phyloP scores from a whole-genome alignment of 352 stramenopile genomes.

The Phytophthora melonis region DNA sequence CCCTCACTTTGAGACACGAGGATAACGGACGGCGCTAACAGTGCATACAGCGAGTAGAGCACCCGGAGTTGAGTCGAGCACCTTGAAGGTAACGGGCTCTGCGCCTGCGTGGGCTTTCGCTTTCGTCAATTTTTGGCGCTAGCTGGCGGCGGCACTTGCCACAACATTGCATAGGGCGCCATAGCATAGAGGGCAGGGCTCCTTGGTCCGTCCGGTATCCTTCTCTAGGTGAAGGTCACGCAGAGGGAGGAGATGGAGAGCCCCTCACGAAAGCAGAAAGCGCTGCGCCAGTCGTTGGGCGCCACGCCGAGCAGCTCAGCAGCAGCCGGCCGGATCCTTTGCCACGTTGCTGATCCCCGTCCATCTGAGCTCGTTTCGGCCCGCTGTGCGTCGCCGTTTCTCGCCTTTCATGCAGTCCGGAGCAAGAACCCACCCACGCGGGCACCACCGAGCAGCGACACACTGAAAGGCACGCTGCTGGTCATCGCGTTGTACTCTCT shows the following conservation, averaged over 20 bases:
- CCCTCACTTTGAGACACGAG: conserved; percentile 23
- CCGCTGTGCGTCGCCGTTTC: conserved; percentile 16
- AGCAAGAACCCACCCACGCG: not conserved
- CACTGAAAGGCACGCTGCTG: not conserved
- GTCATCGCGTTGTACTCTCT: not conserved
- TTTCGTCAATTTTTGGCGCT: conserved; percentile 8
- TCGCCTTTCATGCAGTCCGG: conserved; percentile 20
- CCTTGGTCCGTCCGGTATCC: too few species aligned
- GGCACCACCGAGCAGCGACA: not conserved
- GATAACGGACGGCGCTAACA: conserved; percentile 7
- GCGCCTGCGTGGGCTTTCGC: conserved; percentile 7
- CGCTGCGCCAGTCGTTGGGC: conserved; percentile 1
- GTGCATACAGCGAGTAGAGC: not conserved
- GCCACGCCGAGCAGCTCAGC: not conserved
- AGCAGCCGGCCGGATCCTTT: conserved; percentile 1
- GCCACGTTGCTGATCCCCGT: conserved; percentile 2
- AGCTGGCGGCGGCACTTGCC: not conserved
- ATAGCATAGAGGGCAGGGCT: too few species aligned
- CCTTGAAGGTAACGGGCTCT: conserved; percentile 10
- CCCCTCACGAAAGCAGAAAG: conserved; percentile 22
- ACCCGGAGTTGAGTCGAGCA: not conserved
- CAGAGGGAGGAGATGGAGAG: not conserved
- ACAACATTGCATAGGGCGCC: not conserved
- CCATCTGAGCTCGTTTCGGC: conserved; percentile 3
- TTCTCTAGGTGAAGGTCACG: not conserved